These are phyloP conservation scores for Lenwebbia sp. DNA, from an alignment of 345 rosid species.

Conservation along the genomic window DNA sequence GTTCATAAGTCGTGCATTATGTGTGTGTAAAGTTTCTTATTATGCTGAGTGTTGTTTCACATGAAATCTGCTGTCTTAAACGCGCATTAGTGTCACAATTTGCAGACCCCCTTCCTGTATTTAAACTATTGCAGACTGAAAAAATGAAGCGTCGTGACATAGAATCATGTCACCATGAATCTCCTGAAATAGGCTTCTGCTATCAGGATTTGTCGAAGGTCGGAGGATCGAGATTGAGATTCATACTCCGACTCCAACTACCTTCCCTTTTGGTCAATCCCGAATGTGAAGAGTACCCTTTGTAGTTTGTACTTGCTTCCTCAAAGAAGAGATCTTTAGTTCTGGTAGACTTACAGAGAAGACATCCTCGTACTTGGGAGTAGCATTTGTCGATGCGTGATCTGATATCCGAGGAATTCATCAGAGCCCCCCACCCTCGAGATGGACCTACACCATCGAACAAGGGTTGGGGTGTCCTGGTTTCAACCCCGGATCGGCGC, in stretches of 20 bases:
- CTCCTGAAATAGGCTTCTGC: neutral
- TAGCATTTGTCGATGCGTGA: neutral
- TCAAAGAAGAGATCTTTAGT: neutral
- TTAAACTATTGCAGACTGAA: neutral
- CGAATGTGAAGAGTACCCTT: neutral
- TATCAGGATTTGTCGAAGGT: neutral
- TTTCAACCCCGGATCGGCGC: neutral
- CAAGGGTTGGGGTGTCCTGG: neutral
- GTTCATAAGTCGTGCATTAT: neutral
- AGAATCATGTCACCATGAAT: neutral
- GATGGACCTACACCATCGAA: neutral
- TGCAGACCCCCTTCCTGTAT: neutral
- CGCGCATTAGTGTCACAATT: neutral
- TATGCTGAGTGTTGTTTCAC: neutral
- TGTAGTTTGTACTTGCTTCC: neutral
- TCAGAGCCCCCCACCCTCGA: neutral
- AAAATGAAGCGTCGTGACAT: neutral
- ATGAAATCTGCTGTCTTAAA: neutral
- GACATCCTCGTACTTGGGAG: neutral
- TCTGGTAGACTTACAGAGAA: neutral
- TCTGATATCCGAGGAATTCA: neutral
- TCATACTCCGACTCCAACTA: neutral
- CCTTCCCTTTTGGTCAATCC: neutral
- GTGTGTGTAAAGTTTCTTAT: neutral
- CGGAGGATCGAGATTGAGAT: neutral